Base-by-base conservation (phyloP, 345 rosid genomes). In the Gossypium longicalyx region DNA sequence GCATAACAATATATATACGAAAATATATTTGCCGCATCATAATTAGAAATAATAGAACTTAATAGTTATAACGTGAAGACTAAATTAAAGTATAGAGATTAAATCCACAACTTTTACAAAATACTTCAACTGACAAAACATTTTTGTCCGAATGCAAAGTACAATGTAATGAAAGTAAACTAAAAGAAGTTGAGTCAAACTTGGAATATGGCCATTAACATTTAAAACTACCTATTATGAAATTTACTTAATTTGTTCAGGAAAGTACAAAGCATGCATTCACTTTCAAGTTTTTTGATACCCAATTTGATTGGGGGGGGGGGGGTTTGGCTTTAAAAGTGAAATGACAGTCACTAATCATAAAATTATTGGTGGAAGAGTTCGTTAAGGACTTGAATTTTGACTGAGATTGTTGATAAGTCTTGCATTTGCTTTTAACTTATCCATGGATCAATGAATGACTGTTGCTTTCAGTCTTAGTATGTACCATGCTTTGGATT, bases 91-190 rank as follows among this genome's bases (percentile, higher is more conserved):
- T 4, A 0, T 34, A 34, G 7, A 34, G 7, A 34, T 34, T 34
- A 34, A 34, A 34, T 34, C 0, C 1, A 4, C 1, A 34, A 34
- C 0, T 34, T 34, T 1, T 0, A 0, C 7, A 34, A 29, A 3
- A 0, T n/a, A n/a, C n/a, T n/a, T n/a, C n/a, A n/a, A n/a, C n/a
- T n/a, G 1, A 29, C 34, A 29, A 34, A 34, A 4, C 41, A 34
- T 34, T 23, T 25, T 68, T 68, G 45, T 68, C 60, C 59, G 51
- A 17, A 49, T 27, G 15, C 22, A 9, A 16, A 69, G 45, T 68
- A 49, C 72, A 27, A 20, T 34, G 12, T 47, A 7, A 67, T 13
- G 16, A 45, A 22, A 3, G 7, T 5, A 13, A 0, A 20, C 56
- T 67, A 0, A 51, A 34, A 13, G 17, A 43, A 20, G 0, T 67